These are phyloP conservation scores for Adansonia grandidieri DNA, from an alignment of 441 rosid genomes.

Conservation along the genomic window DNA sequence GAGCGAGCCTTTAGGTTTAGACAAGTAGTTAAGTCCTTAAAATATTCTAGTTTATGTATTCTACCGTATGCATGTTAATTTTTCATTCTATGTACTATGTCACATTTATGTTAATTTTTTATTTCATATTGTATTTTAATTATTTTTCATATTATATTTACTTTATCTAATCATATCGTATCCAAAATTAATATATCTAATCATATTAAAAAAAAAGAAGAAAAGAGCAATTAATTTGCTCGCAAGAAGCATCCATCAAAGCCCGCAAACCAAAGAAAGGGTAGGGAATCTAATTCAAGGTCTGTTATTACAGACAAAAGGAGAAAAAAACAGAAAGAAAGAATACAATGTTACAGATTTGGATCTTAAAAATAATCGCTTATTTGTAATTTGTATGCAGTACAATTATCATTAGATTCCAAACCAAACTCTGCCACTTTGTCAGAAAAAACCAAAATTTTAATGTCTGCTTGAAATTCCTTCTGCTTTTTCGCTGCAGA, in stretches of 20 bases:
- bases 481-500: not conserved
- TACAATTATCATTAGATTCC: not conserved
- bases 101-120: too few species aligned
- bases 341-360: not conserved
- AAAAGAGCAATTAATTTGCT: not conserved
- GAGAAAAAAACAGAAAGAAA: not conserved
- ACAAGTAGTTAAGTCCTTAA: too few species aligned
- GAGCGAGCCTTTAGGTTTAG: too few species aligned
- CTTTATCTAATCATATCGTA: too few species aligned
- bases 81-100: too few species aligned
- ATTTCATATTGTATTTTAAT: too few species aligned
- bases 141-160: too few species aligned
- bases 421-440: not conserved
- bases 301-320: not conserved
- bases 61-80: too few species aligned
- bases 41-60: too few species aligned
- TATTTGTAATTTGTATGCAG: not conserved
- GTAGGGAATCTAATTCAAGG: slow-evolving; percentile 13
- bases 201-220: too few species aligned
- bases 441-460: not conserved
- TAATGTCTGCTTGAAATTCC: not conserved
- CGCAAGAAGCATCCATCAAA: not conserved
- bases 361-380: slow-evolving; percentile 1
- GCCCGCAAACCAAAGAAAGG: not conserved
- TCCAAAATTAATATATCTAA: too few species aligned